Conservation (phyloP, 2,329 filamentous ascomycete species). For the Colletotrichum sansevieriae region DNA sequence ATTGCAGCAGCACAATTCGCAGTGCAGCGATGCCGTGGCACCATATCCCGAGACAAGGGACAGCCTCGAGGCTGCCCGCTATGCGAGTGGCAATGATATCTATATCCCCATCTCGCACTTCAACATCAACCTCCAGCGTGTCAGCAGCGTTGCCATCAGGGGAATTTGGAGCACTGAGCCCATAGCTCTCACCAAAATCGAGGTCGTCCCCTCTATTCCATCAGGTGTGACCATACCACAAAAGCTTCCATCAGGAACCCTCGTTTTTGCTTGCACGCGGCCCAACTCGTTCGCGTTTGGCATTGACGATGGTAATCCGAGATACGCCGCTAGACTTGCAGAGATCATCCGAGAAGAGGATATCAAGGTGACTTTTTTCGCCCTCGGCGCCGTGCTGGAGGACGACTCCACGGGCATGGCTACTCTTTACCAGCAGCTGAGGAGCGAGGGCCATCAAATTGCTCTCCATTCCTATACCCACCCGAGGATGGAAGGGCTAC, state of each 20-base stretch:
- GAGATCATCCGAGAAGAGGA: conserved; percentile 71
- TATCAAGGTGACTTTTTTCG: conserved; percentile 79
- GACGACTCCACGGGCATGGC: conserved; percentile 72
- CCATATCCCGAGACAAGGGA: conserved; percentile 78
- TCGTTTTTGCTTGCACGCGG: conserved; percentile 74
- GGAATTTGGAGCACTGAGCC: conserved; percentile 71
- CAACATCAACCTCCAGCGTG: conserved; percentile 68
- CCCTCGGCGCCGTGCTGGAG: conserved; percentile 72
- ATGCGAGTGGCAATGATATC: conserved; percentile 66
- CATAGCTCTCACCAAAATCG: conserved; percentile 67
- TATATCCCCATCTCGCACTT: conserved; percentile 78
- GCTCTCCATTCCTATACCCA: conserved; percentile 78
- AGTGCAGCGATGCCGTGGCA: conserved; percentile 66
- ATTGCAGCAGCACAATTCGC: conserved; percentile 74
- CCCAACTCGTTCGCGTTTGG: conserved; percentile 80
- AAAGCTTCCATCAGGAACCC: conserved; percentile 71
- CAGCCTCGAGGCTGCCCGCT: conserved; percentile 73
- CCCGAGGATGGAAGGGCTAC: conserved; percentile 73
- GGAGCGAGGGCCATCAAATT: conserved; percentile 73
- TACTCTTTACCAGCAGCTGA: conserved; percentile 74
- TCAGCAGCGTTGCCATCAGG: conserved; percentile 72
- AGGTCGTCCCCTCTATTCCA: conserved; percentile 70
- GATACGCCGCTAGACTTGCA: conserved; percentile 56
- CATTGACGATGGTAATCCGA: conserved; percentile 76
- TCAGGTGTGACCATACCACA: conserved; percentile 63